Percentiles rank a stretch among this genome's conserved stretches.
Conservation (phyloP, 768 basidiomycete genomes). For the Mycena maculata region DNA sequence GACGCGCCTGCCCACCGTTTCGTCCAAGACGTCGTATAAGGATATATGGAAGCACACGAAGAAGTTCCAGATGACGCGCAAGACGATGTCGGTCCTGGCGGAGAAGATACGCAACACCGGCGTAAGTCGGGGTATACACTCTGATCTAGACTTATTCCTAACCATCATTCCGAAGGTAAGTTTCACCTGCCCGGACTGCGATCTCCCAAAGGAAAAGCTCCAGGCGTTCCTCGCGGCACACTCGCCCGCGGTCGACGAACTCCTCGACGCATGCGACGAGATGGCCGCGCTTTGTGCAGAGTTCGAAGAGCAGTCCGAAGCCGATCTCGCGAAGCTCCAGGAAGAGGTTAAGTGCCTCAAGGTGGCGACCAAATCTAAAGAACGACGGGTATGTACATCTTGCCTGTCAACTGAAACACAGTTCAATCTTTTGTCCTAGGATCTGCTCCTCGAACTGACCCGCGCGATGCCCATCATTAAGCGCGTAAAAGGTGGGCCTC, state of each 20-base stretch:
- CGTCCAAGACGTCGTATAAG: slow-evolving; percentile 30
- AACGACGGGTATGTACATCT: slow-evolving; percentile 15
- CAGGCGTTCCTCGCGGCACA: slow-evolving; percentile 7
- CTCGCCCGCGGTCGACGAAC: slow-evolving; percentile 1
- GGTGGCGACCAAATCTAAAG: slow-evolving; percentile 24
- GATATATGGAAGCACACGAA: slow-evolving; percentile 28
- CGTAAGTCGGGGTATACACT: no score
- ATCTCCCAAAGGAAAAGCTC: slow-evolving; percentile 11
- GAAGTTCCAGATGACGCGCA: slow-evolving; percentile 21
- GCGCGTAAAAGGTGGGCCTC: slow-evolving; percentile 5
- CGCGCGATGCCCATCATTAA: slow-evolving; percentile 6
- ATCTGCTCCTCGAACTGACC: slow-evolving; percentile 22
- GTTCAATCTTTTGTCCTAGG: neutral
- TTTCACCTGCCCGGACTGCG: neutral
- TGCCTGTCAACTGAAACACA: neutral
- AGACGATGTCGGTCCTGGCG: slow-evolving; percentile 6
- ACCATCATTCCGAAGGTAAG: neutral
- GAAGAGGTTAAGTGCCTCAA: slow-evolving; percentile 26
- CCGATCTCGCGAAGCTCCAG: slow-evolving; percentile 23
- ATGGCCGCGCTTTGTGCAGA: slow-evolving; percentile 7
- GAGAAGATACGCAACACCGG: no score
- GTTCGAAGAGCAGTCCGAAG: slow-evolving; percentile 14
- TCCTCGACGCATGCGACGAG: slow-evolving; percentile 20
- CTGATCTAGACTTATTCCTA: no score
- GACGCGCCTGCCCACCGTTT: slow-evolving; percentile 26